Base-by-base conservation (phyloP, 2,329 filamentous ascomycete species). In the Alternaria tenuissima region DNA sequence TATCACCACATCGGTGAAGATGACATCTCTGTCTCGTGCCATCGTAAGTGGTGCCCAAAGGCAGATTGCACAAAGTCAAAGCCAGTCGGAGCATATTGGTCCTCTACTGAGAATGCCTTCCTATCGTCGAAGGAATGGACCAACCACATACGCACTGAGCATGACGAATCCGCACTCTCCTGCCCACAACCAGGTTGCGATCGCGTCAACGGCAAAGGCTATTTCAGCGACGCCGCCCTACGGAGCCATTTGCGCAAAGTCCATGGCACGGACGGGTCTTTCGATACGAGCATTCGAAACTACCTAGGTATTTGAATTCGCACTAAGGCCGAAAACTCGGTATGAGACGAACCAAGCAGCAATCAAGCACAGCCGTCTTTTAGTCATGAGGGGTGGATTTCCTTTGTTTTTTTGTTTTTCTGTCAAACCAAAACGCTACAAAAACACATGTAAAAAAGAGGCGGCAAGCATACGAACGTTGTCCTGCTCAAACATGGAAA, bases 1-100 rank as follows among this genome's bases (percentile, higher is more conserved):
- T 57, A 57, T 18, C 55, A 57, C 9, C 55, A 57, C 9, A 57
- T 57, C 9, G 41, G 6, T 20, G 20, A 20, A 20, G 20, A 20
- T 20, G 20, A 20, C 20, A 20, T 20, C 20, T 20, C 20, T 20
- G 20, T 20, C 20, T 20, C 20, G 20, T 20, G 20, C 20, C 20
- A 20, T 20, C 20, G 20, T 20, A 20, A 20, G 20, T 20, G 20
- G 20, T 20, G 20, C 3, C 20, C 30, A 4, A 51, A 26, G 4
- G 1, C 3, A 26, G 26, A 3, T 0, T 56, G 53, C 7, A 2
- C 20, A 0, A 5, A 56, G 1, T 26, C 34, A 7, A 11, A 0
- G 2, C n/a, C 7, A 8, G 20, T 20, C 20, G 20, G 20, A 20
- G 20, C 20, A 20, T 20, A 20, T 20, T 20, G 20, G 20, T 20